Evolutionary conservation across 2,329 filamentous ascomycete genomes (phyloP).

Genomic region (Colletotrichum truncatum): DNA sequence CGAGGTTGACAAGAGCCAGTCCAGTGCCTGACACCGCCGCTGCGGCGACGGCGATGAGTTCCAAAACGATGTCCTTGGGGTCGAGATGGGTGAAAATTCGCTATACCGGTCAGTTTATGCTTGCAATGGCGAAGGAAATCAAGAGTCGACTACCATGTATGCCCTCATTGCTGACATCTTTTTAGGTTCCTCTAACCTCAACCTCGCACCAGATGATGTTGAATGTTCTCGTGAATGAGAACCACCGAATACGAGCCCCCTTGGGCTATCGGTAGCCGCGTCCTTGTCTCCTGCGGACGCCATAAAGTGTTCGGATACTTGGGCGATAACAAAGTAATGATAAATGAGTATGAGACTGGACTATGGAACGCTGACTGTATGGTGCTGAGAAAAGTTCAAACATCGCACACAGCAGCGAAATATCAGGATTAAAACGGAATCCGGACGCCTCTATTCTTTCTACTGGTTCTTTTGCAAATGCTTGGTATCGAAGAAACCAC

Average conservation of each 20-base stretch:
- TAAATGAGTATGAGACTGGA: too few relatives aligned
- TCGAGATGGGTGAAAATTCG: background rate
- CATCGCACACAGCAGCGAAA: too few relatives aligned
- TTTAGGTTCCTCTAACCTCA: background rate
- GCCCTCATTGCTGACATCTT: background rate
- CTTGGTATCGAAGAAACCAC: too few relatives aligned
- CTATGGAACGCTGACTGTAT: too few relatives aligned
- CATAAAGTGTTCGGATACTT: too few relatives aligned
- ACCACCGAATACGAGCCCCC: background rate
- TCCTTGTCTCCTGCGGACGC: too few relatives aligned
- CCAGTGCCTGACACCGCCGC: constrained; percentile 45
- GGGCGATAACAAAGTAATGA: too few relatives aligned
- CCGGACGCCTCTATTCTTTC: too few relatives aligned
- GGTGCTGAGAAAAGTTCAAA: too few relatives aligned
- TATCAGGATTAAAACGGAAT: too few relatives aligned
- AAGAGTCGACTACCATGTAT: background rate
- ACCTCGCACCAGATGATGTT: background rate
- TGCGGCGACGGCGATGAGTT: constrained; percentile 32
- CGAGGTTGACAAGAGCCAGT: constrained; percentile 45
- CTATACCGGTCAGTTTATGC: background rate
- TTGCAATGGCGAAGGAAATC: background rate
- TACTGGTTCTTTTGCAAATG: too few relatives aligned
- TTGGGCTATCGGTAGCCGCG: too few relatives aligned
- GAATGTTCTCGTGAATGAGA: background rate
- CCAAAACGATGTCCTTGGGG: background rate